phyloP scores from a whole-genome alignment of 768 basidiomycete species.

The Dioszegia aurantiaca region DNA sequence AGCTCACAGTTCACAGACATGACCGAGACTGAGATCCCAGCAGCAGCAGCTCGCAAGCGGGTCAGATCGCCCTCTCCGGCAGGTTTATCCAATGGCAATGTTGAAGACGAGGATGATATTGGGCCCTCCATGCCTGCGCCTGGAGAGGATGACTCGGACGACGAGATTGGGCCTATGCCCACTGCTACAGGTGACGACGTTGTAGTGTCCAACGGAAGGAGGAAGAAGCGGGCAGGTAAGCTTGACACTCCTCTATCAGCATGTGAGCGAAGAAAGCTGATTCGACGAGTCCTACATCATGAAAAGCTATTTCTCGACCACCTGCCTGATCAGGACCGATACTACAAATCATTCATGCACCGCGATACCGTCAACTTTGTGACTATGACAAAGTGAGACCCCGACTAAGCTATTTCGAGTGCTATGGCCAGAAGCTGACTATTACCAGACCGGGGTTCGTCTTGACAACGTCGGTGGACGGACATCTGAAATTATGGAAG shows the following conservation, averaged over 20 bases:
- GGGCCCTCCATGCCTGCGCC: conserved; percentile 34
- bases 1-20: background rate
- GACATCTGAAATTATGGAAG: conserved; percentile 98
- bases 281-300: conserved; percentile 74
- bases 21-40: background rate
- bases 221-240: conserved; percentile 51
- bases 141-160: conserved; percentile 44
- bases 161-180: conserved; percentile 49
- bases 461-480: conserved; percentile 90
- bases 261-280: conserved; percentile 2
- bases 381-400: conserved; percentile 75
- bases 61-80: background rate
- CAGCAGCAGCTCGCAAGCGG: conserved; percentile 7
- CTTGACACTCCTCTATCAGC: too few species aligned
- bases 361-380: conserved; percentile 84
- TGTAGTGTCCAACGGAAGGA: conserved; percentile 25
- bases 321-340: conserved; percentile 85
- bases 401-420: background rate
- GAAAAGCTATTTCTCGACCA: conserved; percentile 90
- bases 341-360: conserved; percentile 98
- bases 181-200: conserved; percentile 28
- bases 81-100: background rate
- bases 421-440: conserved; percentile 2
- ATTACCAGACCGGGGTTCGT: conserved; percentile 79
- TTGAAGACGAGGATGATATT: conserved; percentile 11